Base-by-base conservation (phyloP, 2,329 filamentous ascomycete genomes). In the Blastomyces parvus region DNA sequence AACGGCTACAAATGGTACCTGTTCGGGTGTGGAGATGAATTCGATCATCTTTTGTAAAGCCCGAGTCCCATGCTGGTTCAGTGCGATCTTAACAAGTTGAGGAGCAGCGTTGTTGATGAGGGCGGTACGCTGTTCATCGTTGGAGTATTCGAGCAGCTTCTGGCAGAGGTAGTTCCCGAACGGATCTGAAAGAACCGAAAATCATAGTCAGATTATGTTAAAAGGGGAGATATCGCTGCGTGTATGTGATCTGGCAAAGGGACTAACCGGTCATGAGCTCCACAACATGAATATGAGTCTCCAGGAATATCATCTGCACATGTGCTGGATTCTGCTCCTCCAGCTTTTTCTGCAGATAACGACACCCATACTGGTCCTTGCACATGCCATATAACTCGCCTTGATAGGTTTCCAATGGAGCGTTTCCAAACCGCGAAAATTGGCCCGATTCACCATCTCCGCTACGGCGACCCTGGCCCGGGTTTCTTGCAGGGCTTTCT, bases 31-130 rank as follows among this genome's bases (percentile, higher is more conserved):
- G 61, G 88, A 89, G 71, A 99, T 90, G 74, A 90, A 95, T 78
- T 99, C 94, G 68, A 99, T 99, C 94, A 99, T 99, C 83, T 97
- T 99, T 80, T 99, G 94, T 64, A 99, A 80, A 66, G 94, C 94
- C 62, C 94, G 87, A 64, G 94, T 99, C 69, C 94, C 94, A 74
- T 99, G 94, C 79, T 97, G 93, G 78, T 99, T 97, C 65, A 97
- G 81, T 33, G 94, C 94, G 72, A 99, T 97, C 70, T 88, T 88
- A 30, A 96, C 91, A 82, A 99, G 90, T 67, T 93, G 87, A 61
- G 87, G 84, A 22, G 91, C 86, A 50, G 94, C 91, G 70, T 96
- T 96, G 76, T 92, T 87, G 70, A 99, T 95, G 66, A 99, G 84
- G 53, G 87, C 86, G 62, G 93, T 97, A 68, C 94, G 91, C 80